Evolutionary conservation across 169 alveolate genomes (phyloP).

Genomic region (Pseudocohnilembus persalinus): DNA sequence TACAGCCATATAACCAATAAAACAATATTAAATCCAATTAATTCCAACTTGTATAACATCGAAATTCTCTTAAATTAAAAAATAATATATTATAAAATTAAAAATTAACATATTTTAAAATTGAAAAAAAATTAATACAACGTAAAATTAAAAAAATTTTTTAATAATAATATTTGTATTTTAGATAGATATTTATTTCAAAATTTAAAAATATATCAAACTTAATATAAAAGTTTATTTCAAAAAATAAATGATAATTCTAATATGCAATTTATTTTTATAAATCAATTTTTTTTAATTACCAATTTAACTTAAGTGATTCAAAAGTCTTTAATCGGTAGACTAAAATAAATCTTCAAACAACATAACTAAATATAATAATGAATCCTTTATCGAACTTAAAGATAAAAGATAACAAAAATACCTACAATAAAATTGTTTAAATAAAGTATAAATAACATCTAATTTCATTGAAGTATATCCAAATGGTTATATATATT

Average conservation of each 20-base stretch:
- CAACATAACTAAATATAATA: background rate
- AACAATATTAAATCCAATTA: slow-evolving; percentile 15
- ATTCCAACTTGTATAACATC: background rate
- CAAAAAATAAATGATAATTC: too few relatives aligned
- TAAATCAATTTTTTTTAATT: background rate
- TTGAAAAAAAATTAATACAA: too few relatives aligned
- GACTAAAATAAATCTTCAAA: slow-evolving; percentile 19
- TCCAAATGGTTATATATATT: slow-evolving; percentile 11
- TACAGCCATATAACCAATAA: slow-evolving; percentile 15
- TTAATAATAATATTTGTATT: too few relatives aligned
- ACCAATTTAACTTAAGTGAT: slow-evolving; percentile 7
- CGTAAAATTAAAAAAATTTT: too few relatives aligned
- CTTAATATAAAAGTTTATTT: too few relatives aligned
- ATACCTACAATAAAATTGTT: slow-evolving; percentile 25
- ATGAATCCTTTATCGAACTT: slow-evolving; percentile 1
- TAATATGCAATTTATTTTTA: too few relatives aligned
- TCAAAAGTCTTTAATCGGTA: background rate
- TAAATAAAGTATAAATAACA: slow-evolving; percentile 4
- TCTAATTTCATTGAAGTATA: slow-evolving; percentile 19
- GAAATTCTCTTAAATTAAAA: background rate
- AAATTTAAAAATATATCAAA: too few relatives aligned
- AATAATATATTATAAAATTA: too few relatives aligned
- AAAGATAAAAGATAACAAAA: slow-evolving; percentile 10
- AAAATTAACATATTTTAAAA: too few relatives aligned
- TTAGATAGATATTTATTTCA: too few relatives aligned